Conservation (phyloP, 2,329 filamentous ascomycete genomes). For the Elsinoe perseae region DNA sequence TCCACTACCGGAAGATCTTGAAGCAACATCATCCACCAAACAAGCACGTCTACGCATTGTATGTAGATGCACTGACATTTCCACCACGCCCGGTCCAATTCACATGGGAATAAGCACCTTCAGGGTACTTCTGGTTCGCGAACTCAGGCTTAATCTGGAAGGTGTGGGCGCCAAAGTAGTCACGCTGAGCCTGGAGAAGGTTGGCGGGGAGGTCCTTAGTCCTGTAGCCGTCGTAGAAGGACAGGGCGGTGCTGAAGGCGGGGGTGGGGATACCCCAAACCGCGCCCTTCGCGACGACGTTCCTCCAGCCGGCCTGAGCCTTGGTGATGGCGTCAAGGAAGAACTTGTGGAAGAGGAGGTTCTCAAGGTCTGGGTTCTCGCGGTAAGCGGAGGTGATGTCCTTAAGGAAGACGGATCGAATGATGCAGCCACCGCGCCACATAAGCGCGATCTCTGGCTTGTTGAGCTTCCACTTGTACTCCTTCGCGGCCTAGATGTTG, state of each 20-base stretch:
- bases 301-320: conserved; percentile 82
- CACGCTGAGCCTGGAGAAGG: conserved; percentile 95
- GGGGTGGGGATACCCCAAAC: conserved; percentile 93
- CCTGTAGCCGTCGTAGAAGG: conserved; percentile 98
- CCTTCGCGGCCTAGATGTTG: conserved; percentile 67
- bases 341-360: conserved; percentile 97
- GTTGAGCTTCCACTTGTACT: conserved; percentile 98
- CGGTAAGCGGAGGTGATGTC: conserved; percentile 98
- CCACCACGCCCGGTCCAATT: conserved; percentile 99
- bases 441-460: conserved; percentile 99
- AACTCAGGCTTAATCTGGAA: conserved; percentile 48
- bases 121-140: conserved; percentile 59
- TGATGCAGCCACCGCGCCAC: conserved; percentile 99
- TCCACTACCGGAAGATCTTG: not conserved
- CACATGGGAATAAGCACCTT: conserved; percentile 87
- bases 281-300: conserved; percentile 83
- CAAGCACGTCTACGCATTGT: not conserved
- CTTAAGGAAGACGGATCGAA: conserved; percentile 99
- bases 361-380: conserved; percentile 87
- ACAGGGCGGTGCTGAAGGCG: conserved; percentile 91
- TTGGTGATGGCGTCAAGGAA: conserved; percentile 99
- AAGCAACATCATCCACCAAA: not conserved
- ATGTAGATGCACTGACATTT: conserved; percentile 61
- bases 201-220: conserved; percentile 96
- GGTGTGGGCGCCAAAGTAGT: conserved; percentile 79